Evolutionary conservation across 805 yeast species (phyloP), one percentile per base, ranked within the genome.

Genomic region (Clavispora fructus): DNA sequence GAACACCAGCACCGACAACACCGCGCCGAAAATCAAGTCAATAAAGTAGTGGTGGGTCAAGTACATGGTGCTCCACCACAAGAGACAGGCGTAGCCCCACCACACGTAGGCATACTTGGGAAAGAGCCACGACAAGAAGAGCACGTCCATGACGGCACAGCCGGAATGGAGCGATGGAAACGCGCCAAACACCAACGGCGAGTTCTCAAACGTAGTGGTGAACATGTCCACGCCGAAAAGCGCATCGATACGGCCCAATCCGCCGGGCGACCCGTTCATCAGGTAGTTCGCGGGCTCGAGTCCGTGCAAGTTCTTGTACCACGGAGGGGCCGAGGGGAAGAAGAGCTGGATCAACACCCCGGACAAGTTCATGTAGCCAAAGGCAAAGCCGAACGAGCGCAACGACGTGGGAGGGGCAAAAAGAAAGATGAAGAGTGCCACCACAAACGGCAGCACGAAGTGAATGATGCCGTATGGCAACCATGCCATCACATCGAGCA

Each of bases 41-140:
- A 92, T 81, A 60, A 94, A 94, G 64, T 92, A 92, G 68, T 92
- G 99, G 67, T 92, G 99, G 0, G 97, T 92, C 59, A 92, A 75
- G 65, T 92, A 92, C 99, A 92, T 92, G 13, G 98, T 94, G 42
- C 94, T 79, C 95, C 97, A 94, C 98, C 98, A 92, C 55, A 94
- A 76, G 95, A 96, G 89, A 52, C 81, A 69, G n/a, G 89, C 94
- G 63, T 92, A 94, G 16, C 74, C 66, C 62, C 83, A 75, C 74
- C 89, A 87, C 7, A 87, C 49, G 7, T 85, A 81, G 1, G 80
- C 73, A 41, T 72, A 71, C 37, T 68, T 74, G 11, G 98, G 98
- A 62, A 91, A 91, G 45, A 90, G 70, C 71, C 89, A 88, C 44
- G 83, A 73, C 59, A 94, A 71, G 67, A 94, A 94, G 49, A 91